A percentile compares a stretch with the other conserved stretches of the same genome.
Conservation (phyloP, 2,329 filamentous ascomycete species). For the Anthostomella pinea region DNA sequence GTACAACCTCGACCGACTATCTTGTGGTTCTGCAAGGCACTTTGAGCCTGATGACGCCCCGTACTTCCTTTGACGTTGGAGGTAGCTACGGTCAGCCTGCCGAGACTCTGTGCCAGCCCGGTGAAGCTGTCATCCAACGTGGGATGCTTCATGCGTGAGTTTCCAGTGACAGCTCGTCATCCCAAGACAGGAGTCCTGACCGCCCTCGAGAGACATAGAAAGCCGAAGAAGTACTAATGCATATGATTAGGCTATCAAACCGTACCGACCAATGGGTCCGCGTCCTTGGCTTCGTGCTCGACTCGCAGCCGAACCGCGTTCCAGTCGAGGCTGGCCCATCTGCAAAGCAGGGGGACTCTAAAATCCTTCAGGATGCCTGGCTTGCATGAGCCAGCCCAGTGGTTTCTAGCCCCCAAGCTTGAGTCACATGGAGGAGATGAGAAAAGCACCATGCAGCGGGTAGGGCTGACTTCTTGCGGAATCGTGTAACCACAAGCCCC, state of each 20-base stretch:
- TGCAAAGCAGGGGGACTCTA: slow-evolving; percentile 8
- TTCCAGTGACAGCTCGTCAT: not conserved
- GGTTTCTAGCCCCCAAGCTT: too few species aligned
- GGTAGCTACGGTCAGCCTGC: slow-evolving; percentile 26
- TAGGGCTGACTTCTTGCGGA: too few species aligned
- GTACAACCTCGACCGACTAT: slow-evolving; percentile 33
- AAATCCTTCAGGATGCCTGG: slow-evolving; percentile 18
- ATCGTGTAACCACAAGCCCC: slow-evolving; percentile 12
- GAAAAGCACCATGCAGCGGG: too few species aligned
- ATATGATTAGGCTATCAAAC: slow-evolving; percentile 26
- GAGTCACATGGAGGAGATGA: too few species aligned
- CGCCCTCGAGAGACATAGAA: too few species aligned
- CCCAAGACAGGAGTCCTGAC: too few species aligned
- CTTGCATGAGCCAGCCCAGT: slow-evolving; percentile 16
- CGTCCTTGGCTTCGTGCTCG: slow-evolving; percentile 20
- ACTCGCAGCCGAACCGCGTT: slow-evolving; percentile 25
- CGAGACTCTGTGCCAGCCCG: slow-evolving; percentile 27
- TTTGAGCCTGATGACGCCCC: slow-evolving; percentile 28
- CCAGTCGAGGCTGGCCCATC: slow-evolving; percentile 12
- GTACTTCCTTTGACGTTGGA: slow-evolving; percentile 19
- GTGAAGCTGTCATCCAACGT: slow-evolving; percentile 31
- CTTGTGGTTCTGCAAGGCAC: slow-evolving; percentile 28
- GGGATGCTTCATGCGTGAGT: slow-evolving; percentile 35
- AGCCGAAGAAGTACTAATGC: too few species aligned
- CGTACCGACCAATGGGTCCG: slow-evolving; percentile 29